These are phyloP conservation scores for Sporothrix schenckii DNA, from an alignment of 2,329 filamentous ascomycete species.

Conservation along the genomic window DNA sequence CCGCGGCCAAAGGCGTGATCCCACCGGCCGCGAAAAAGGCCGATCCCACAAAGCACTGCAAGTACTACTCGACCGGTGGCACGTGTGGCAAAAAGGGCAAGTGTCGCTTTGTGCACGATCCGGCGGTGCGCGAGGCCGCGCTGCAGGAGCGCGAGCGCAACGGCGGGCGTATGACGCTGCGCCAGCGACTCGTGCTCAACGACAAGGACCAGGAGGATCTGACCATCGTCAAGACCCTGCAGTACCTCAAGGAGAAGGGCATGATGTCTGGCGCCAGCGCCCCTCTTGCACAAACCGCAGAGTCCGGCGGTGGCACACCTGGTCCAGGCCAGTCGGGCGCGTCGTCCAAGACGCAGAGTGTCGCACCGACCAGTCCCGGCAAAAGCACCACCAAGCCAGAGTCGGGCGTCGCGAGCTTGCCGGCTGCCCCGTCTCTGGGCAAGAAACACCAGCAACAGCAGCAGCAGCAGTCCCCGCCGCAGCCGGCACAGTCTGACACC, in stretches of 20 bases:
- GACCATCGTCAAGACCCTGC: conserved; percentile 66
- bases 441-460: conserved; percentile 34
- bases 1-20: conserved; percentile 29
- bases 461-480: neutral
- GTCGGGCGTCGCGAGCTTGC: conserved; percentile 29
- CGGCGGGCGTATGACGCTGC: conserved; percentile 66
- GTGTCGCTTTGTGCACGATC: conserved; percentile 72
- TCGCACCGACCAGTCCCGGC: neutral
- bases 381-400: neutral
- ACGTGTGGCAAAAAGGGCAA: conserved; percentile 74
- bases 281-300: neutral
- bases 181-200: conserved; percentile 67
- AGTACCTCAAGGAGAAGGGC: conserved; percentile 65
- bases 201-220: conserved; percentile 70
- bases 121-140: conserved; percentile 63
- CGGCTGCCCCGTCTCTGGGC: conserved; percentile 36
- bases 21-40: conserved; percentile 58
- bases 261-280: conserved; percentile 47
- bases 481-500: neutral
- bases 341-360: neutral
- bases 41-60: conserved; percentile 67
- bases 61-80: conserved; percentile 70
- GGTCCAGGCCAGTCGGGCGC: neutral
- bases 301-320: neutral
- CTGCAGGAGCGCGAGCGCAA: conserved; percentile 66